Base-by-base conservation (phyloP, 2,329 filamentous ascomycete species). In the Passalora sequoiae region DNA sequence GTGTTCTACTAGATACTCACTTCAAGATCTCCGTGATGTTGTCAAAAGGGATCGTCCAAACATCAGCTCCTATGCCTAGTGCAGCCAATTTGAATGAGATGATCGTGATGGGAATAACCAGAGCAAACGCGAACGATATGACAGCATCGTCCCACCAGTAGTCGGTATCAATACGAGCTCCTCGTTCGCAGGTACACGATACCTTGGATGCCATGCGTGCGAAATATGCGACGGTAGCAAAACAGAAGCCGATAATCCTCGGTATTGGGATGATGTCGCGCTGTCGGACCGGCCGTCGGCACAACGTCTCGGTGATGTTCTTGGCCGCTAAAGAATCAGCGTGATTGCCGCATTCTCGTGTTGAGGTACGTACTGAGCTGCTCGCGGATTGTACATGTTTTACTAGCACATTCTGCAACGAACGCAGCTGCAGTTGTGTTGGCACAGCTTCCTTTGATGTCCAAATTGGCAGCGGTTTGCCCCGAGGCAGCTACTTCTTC, bases 401-500 rank as follows among this genome's bases (percentile, higher is more conserved):
- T 35, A 4, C 12, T 16, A 12, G 17, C 31, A 16, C 31, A 35
- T 16, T 12, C 13, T 15, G 8, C 29, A 7, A 32, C 13, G 29
- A 32, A 6, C 6, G 29, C 29, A 32, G 29, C 13, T 12, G 45
- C 45, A 9, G 48, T 51, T 4, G 29, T 38, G 19, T 51, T 51
- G 36, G 21, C 43, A 17, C 48, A 51, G 27, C 45, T 45, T n/a
- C 44, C 22, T 3, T 35, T 19, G 15, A 51, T 37, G 31, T 49
- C 37, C 21, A 51, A 29, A 20, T 46, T 46, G 3, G 47, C 47
- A 15, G 40, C 9, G 9, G 47, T 35, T 25, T 53, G 55, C 1
- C 47, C 44, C 3, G 50, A 54, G 4, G 33, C 33, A 8, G 51
- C 38, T 3, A 56, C 55, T 1, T 43, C 43, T 4, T 22, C 17